These are phyloP conservation scores for Actinidia chinensis DNA, from an alignment of 179 eudicot species.

Conservation along the genomic window DNA sequence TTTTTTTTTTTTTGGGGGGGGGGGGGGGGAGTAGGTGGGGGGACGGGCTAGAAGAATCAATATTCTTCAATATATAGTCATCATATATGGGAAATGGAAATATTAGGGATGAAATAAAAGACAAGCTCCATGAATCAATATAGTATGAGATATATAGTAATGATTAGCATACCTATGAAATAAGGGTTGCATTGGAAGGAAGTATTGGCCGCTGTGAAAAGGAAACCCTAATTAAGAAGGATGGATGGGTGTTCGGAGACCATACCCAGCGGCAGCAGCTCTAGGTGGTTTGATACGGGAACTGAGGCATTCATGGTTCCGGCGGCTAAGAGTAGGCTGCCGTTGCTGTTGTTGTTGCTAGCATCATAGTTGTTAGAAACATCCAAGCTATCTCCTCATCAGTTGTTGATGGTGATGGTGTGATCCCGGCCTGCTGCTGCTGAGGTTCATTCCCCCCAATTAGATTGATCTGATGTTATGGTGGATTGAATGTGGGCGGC, in stretches of 20 bases:
- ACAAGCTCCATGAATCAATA: too few species aligned
- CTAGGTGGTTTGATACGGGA: constrained; percentile 48
- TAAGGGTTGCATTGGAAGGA: background rate
- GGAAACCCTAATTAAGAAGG: constrained; percentile 50
- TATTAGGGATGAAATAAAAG: too few species aligned
- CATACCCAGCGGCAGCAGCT: constrained; percentile 57
- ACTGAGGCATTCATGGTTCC: constrained; percentile 31
- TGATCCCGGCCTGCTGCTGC: background rate
- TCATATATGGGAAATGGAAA: too few species aligned
- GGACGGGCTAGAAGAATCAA: too few species aligned
- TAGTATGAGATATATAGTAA: too few species aligned
- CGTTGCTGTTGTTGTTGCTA: constrained; percentile 10
- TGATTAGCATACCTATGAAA: constrained; percentile 1
- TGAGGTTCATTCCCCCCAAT: constrained; percentile 28
- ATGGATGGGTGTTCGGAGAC: constrained; percentile 45
- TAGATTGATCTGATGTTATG: constrained; percentile 30
- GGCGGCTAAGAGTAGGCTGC: constrained; percentile 40
- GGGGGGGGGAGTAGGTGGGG: too few species aligned
- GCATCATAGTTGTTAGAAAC: constrained; percentile 17
- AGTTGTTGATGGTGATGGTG: constrained; percentile 17
- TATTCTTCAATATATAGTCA: too few species aligned
- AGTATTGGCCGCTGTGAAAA: background rate
- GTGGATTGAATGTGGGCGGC: constrained; percentile 20
- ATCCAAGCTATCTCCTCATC: constrained; percentile 44
- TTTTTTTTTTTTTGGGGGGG: too few species aligned